Evolutionary conservation across 805 yeast genomes (phyloP), one percentile per base, ranked within the genome.

Genomic region (Vanderwaltozyma verrucispora): DNA sequence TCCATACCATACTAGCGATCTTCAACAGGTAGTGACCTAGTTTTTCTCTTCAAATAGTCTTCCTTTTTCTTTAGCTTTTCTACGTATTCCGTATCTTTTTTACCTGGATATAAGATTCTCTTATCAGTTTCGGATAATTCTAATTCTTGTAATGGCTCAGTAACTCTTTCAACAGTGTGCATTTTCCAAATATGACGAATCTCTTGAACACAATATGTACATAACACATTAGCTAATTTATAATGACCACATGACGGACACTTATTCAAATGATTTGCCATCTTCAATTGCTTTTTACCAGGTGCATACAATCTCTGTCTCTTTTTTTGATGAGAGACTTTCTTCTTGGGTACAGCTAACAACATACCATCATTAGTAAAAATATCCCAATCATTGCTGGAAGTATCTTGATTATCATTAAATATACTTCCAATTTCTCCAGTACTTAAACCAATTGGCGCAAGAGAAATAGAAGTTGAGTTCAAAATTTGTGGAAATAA

Each of bases 161-260:
- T 48, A 32, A 41, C 42, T 44, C 53, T 38, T 40, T 46, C 43
- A 45, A 50, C 44, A 13, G 55, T 51, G 40, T 51, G 59, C 21
- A 50, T 55, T 48, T 74, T 80, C 84, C 95, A 85, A 31, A 80
- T 67, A 40, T 72, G 67, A 57, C 75, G 79, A 53, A 92, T 81
- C 56, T 87, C 87, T 24, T 72, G 75, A 40, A 85, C 88, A 65
- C 98, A 89, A 53, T 82, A 74, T 94, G 86, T 85, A 63, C 98
- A 89, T 50, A 89, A 68, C 40, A 87, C 77, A 60, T 92, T 95
- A 2, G 92, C 77, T 54, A 96, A 72, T 64, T 89, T 92, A 50
- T 75, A 80, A 44, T 83, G 80, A 31, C 98, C 98, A 65, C 98
- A 89, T 0, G 95, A 80, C 3, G 97, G 96, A 58, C 98, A 89